A percentile compares a stretch with the other conserved stretches of the same genome.
Evolutionary conservation across 2,329 filamentous ascomycete genomes (phyloP).

Genomic region (Xylariaceae sp.): DNA sequence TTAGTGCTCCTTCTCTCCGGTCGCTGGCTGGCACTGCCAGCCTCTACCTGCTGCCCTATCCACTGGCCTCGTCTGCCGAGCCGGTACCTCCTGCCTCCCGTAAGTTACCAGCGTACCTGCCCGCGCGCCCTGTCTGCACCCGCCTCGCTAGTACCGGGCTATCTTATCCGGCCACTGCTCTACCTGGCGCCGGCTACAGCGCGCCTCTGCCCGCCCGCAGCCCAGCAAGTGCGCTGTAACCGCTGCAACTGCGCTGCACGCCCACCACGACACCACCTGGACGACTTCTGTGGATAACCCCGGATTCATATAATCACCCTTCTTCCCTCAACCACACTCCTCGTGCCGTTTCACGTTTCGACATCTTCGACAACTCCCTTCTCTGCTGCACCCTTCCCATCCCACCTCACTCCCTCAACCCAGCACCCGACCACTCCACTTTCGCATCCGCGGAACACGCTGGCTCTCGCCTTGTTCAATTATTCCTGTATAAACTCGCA

Average conservation of each 20-base stretch:
- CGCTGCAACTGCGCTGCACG: not conserved
- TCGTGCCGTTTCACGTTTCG: conserved; percentile 25
- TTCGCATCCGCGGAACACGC: not conserved
- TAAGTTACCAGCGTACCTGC: not conserved
- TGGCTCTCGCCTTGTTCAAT: not conserved
- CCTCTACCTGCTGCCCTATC: too few relatives aligned
- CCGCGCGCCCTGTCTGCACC: not conserved
- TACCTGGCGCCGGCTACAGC: too few relatives aligned
- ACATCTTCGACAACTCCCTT: conserved; percentile 14
- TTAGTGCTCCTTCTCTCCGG: not conserved
- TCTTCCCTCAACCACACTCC: conserved; percentile 14
- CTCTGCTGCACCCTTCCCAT: conserved; percentile 1
- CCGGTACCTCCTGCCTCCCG: too few relatives aligned
- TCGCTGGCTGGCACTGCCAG: too few relatives aligned
- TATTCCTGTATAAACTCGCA: conserved; percentile 10
- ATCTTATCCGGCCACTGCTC: not conserved
- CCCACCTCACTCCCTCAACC: conserved; percentile 11
- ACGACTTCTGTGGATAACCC: conserved; percentile 19
- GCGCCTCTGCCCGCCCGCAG: not conserved
- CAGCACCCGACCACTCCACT: conserved; percentile 2
- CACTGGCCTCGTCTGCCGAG: too few relatives aligned
- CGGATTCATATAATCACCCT: conserved; percentile 23
- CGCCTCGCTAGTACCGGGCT: not conserved
- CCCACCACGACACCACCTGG: not conserved
- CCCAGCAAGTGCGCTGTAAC: not conserved